A percentile compares a stretch with the other conserved stretches of the same genome.
phyloP scores from a whole-genome alignment of 352 stramenopile species.

The Pythium monospermum region DNA sequence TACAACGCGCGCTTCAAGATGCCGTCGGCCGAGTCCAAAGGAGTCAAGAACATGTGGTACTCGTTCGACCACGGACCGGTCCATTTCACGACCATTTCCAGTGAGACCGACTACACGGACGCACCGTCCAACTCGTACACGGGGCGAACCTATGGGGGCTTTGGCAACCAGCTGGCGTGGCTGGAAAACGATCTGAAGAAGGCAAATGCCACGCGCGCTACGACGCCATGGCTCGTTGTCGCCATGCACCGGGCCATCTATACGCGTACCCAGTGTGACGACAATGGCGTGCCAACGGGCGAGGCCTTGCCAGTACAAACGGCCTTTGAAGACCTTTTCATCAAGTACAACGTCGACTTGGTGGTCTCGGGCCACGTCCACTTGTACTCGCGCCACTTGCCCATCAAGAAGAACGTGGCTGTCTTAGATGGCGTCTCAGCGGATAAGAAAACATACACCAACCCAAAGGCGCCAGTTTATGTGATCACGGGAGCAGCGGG shows the following conservation, averaged over 20 bases:
- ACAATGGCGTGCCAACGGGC: conserved; percentile 28
- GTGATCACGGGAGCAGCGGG: no score
- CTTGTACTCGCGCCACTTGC: conserved; percentile 75
- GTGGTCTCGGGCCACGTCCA: conserved; percentile 84
- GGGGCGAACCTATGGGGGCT: conserved; percentile 20
- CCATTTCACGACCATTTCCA: conserved; percentile 80
- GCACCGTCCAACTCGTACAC: conserved; percentile 21
- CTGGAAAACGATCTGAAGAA: conserved; percentile 45
- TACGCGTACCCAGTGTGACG: conserved; percentile 25
- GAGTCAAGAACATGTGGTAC: conserved; percentile 82
- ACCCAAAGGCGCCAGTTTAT: conserved; percentile 59
- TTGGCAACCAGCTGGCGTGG: conserved; percentile 42
- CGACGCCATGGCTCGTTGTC: conserved; percentile 49
- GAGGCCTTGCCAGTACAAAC: conserved; percentile 32
- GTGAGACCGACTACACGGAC: conserved; percentile 59
- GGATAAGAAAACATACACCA: conserved; percentile 49
- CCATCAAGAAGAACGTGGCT: conserved; percentile 38
- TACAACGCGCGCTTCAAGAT: conserved; percentile 87
- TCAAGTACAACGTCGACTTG: conserved; percentile 85
- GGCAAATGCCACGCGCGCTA: conserved; percentile 34
- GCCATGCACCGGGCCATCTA: conserved; percentile 53
- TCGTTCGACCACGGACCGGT: conserved; percentile 81
- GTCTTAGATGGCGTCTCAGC: conserved; percentile 41
- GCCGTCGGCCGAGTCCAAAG: conserved; percentile 57
- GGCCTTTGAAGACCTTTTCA: conserved; percentile 78